Conservation (phyloP, 108 stramenopile genomes). For the Nitzschia putrida region DNA sequence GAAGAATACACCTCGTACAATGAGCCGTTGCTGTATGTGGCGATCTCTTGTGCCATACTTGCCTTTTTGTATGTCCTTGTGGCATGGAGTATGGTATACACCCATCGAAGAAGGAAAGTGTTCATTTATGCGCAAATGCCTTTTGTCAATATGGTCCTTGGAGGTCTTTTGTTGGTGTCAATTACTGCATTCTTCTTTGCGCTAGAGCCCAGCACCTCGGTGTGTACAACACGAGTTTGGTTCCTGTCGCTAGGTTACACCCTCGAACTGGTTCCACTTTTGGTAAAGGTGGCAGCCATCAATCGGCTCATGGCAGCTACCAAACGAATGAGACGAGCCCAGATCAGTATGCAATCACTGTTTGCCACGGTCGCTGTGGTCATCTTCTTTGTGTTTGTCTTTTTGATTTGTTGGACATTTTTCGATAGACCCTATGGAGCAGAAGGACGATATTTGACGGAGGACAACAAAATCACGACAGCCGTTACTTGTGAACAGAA, state of each 20-base stretch:
- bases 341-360: conserved; percentile 14
- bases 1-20: neutral
- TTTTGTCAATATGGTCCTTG: conserved; percentile 30
- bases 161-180: conserved; percentile 35
- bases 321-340: conserved; percentile 26
- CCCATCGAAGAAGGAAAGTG: conserved; percentile 4
- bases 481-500: conserved; percentile 11
- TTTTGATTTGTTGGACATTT: conserved; percentile 32
- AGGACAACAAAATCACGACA: conserved; percentile 1
- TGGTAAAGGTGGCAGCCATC: conserved; percentile 47
- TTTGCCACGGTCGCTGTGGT: conserved; percentile 22
- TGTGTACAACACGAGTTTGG: conserved; percentile 38
- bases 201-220: neutral
- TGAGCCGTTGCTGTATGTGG: neutral
- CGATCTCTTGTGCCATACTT: neutral
- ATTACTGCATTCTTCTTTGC: conserved; percentile 27
- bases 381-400: conserved; percentile 18
- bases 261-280: conserved; percentile 38
- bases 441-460: neutral
- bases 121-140: conserved; percentile 32
- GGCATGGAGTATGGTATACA: neutral
- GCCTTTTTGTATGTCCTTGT: conserved; percentile 4
- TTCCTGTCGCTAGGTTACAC: conserved; percentile 45
- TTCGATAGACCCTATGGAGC: conserved; percentile 16
- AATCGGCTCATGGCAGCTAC: conserved; percentile 30